Conservation (phyloP, 2,329 filamentous ascomycete species). For the Apiospora arundinis region DNA sequence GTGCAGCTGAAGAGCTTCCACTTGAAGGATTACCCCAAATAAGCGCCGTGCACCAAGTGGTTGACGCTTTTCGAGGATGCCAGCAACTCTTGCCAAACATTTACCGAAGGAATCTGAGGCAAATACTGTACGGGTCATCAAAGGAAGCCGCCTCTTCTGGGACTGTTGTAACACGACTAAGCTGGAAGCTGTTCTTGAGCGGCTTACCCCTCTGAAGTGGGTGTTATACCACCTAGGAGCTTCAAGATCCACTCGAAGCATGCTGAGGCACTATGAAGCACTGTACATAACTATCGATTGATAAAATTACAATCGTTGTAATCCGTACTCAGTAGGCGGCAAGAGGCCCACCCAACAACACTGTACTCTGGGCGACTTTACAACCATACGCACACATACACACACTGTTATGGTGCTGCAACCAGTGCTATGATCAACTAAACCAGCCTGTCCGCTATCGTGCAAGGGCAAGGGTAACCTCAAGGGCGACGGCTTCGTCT, state of each 20-base stretch:
- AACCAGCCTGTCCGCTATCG: too few species aligned
- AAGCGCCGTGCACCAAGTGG: conserved; percentile 27
- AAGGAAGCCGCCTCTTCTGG: neutral
- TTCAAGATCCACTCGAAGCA: neutral
- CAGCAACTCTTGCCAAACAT: neutral
- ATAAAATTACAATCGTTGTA: neutral
- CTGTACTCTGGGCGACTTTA: neutral
- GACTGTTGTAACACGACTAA: neutral
- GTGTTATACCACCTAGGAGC: neutral
- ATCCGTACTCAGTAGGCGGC: neutral
- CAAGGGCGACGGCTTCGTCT: too few species aligned
- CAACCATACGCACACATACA: neutral
- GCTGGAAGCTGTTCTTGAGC: neutral
- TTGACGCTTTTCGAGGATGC: neutral
- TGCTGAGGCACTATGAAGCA: neutral
- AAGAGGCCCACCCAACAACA: neutral
- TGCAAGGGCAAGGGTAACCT: too few species aligned
- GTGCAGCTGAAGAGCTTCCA: conserved; percentile 97
- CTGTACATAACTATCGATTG: neutral
- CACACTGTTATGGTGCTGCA: neutral
- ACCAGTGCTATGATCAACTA: too few species aligned
- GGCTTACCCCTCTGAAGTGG: neutral
- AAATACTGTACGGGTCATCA: neutral
- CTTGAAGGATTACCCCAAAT: conserved; percentile 80
- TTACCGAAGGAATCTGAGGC: neutral